phyloP scores from a whole-genome alignment of 2,329 filamentous ascomycete genomes.

The Pseudogymnoascus sp. region DNA sequence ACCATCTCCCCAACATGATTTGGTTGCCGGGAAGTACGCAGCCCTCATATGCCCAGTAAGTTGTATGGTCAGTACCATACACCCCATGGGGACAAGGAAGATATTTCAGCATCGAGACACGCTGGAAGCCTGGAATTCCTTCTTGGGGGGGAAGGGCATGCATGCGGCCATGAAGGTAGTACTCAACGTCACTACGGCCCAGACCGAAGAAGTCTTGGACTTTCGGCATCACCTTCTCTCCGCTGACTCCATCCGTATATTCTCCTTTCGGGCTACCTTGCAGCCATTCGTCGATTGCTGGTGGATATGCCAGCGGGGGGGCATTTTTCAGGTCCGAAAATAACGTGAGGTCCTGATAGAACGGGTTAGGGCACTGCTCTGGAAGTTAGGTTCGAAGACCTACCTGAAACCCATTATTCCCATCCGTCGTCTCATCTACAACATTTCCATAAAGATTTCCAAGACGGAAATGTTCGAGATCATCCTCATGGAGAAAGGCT shows the following conservation, averaged over 20 bases:
- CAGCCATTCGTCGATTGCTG: not conserved
- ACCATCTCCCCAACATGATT: constrained; percentile 44
- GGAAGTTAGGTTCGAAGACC: constrained; percentile 5
- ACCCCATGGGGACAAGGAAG: constrained; percentile 16
- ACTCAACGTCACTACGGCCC: constrained; percentile 29
- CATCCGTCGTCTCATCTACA: constrained; percentile 14
- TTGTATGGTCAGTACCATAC: constrained; percentile 18
- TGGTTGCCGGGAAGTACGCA: constrained; percentile 37
- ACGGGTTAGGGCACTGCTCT: not conserved
- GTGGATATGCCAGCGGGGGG: not conserved
- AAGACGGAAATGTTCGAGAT: not conserved
- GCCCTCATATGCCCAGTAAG: constrained; percentile 39
- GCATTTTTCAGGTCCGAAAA: not conserved
- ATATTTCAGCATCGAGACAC: constrained; percentile 47
- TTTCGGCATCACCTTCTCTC: constrained; percentile 8
- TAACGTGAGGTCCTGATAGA: constrained; percentile 9
- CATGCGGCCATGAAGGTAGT: constrained; percentile 36
- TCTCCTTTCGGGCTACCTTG: constrained; percentile 3
- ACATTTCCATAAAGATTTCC: not conserved
- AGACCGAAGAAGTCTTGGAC: constrained; percentile 26
- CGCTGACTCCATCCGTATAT: not conserved
- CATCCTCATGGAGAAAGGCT: constrained; percentile 3
- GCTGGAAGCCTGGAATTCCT: constrained; percentile 44
- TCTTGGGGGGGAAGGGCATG: constrained; percentile 40
- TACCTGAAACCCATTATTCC: constrained; percentile 19